Evolutionary conservation across 306 rosid species (phyloP), one percentile per base, ranked within the genome.

Genomic region (Canavalia gladiata): DNA sequence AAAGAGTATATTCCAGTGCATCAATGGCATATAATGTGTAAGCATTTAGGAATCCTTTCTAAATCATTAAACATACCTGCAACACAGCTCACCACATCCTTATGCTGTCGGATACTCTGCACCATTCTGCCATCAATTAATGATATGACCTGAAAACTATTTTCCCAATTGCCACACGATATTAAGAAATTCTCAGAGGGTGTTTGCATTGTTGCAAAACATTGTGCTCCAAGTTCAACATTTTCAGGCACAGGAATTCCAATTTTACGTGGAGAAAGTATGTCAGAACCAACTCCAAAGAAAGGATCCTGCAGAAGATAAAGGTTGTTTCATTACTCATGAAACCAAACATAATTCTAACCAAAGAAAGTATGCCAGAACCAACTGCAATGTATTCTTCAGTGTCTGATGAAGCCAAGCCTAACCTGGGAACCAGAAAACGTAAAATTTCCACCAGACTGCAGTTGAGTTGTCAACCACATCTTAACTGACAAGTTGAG

Each of bases 101-200:
- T 95, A 77, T 95, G 99, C 82, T 95, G 99, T 57, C 99, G 94
- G 84, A 95, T 91, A 89, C 97, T 91, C 85, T 95, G 99, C 63
- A 95, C 91, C 91, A 95, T 88, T 87, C 95, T 88, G 78, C 99
- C 97, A 83, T 95, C 99, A 29, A 83, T 87, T 59, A 95, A 83
- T 60, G 99, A 93, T 81, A 93, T 92, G 78, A 93, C 88, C 88
- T 93, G 99, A 87, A 95, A 95, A 85, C 99, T 95, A 84, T 95
- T 95, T 89, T 93, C 99, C 99, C 99, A 95, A 87, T 95, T 93
- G 66, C 99, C 99, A 83, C 99, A 91, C 52, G 99, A 90, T 77
- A 95, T 82, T 81, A 95, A 87, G 89, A 89, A 95, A 56, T 89
- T 95, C 85, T 95, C 97, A 0, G 91, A 81, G 54, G 92, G 80